Evolutionary conservation across 257 asterid genomes (phyloP).

Genomic region (Dorcoceras hygrometricum): DNA sequence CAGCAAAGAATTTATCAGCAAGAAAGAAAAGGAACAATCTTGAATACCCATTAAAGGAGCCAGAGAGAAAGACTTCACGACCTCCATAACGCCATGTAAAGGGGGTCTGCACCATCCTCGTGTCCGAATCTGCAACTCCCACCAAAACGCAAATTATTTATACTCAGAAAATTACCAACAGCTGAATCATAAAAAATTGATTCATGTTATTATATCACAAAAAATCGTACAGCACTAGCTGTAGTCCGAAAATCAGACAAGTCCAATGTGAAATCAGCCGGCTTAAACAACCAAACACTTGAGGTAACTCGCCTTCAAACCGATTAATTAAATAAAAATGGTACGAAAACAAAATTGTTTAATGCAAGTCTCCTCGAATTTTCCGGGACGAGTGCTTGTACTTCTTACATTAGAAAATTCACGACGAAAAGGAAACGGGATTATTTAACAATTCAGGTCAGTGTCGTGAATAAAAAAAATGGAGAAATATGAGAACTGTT

Average conservation of each 20-base stretch:
- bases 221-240: slow-evolving; percentile 23
- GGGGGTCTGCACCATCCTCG: slow-evolving; percentile 50
- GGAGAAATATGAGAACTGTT: slow-evolving; percentile 7
- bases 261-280: slow-evolving; percentile 37
- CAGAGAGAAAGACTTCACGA: slow-evolving; percentile 45
- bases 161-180: background rate
- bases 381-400: slow-evolving; percentile 21
- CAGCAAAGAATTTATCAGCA: background rate
- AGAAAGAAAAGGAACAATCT: background rate
- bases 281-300: slow-evolving; percentile 1
- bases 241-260: slow-evolving; percentile 29
- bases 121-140: slow-evolving; percentile 23
- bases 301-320: slow-evolving; percentile 9
- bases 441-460: slow-evolving; percentile 16
- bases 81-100: slow-evolving; percentile 80
- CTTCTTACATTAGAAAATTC: background rate
- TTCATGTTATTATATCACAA: background rate
- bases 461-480: slow-evolving; percentile 5
- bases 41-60: slow-evolving; percentile 62
- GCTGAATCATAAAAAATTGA: background rate
- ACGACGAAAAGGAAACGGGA: slow-evolving; percentile 20
- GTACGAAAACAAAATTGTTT: background rate
- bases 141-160: background rate
- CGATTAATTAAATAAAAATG: background rate
- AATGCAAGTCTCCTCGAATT: slow-evolving; percentile 26